A percentile compares a stretch with the other conserved stretches of the same genome.
phyloP scores from a whole-genome alignment of 1,139 yeast species.

The Yamadazyma atmosphaerica region DNA sequence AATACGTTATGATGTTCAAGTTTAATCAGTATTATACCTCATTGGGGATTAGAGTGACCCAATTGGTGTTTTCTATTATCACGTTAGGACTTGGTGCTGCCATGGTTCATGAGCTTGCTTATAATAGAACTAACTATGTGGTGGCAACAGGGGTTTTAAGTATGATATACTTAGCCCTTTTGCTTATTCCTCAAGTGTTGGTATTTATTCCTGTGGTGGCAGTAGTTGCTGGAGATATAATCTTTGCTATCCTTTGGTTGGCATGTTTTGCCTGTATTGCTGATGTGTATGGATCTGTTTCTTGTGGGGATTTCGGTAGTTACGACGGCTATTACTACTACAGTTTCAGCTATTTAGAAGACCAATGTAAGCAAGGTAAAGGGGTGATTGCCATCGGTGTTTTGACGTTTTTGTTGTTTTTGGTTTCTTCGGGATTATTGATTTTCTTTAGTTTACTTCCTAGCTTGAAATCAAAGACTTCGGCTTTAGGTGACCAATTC shows the following conservation, averaged over 20 bases:
- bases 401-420: slow-evolving; percentile 28
- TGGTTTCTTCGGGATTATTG: slow-evolving; percentile 22
- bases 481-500: neutral
- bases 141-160: slow-evolving; percentile 24
- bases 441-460: slow-evolving; percentile 26
- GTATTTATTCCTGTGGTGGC: slow-evolving; percentile 17
- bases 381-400: slow-evolving; percentile 32
- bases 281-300: slow-evolving; percentile 22
- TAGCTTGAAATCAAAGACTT: slow-evolving; percentile 3
- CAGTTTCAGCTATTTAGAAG: neutral
- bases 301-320: slow-evolving; percentile 17
- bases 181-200: slow-evolving; percentile 13
- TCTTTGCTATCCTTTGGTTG: slow-evolving; percentile 26
- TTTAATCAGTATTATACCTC: slow-evolving; percentile 6
- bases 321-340: slow-evolving; percentile 2
- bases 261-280: slow-evolving; percentile 27
- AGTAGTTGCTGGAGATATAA: slow-evolving; percentile 20
- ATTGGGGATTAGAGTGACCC: slow-evolving; percentile 17
- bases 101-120: slow-evolving; percentile 11
- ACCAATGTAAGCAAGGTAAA: slow-evolving; percentile 25
- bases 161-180: slow-evolving; percentile 20
- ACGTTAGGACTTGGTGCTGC: slow-evolving; percentile 28
- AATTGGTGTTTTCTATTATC: slow-evolving; percentile 24
- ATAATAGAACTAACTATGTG: slow-evolving; percentile 18
- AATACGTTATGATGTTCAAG: neutral